Evolutionary conservation across 306 rosid genomes (phyloP), one percentile per base, ranked within the genome.

Genomic region (Pterocarpus santalinus): DNA sequence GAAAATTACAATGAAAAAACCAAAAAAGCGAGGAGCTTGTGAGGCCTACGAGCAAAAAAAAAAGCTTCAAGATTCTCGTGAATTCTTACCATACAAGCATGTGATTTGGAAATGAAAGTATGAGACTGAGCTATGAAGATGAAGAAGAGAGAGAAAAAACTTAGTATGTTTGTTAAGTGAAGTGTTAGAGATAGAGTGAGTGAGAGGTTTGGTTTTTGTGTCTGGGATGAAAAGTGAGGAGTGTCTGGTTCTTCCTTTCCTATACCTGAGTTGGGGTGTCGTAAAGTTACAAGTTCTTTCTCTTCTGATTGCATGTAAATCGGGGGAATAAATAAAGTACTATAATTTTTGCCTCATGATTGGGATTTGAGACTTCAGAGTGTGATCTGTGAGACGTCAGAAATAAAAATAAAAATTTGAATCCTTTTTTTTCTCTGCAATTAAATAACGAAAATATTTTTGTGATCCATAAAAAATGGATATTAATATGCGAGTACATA

Each of bases 301-400:
- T n/a, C 2, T 73, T 76, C 30, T 60, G 17, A 85, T 91, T 84
- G 94, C 92, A 88, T 92, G 89, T n/a, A 83, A 80, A 84, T 82
- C 65, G 64, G 86, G 90, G 51, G 70, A 83, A 51, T 32, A 3
- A 51, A 87, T n/a, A n/a, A n/a, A n/a, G n/a, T 12, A 87, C 84
- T 3, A 55, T n/a, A 8, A 14, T 7, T 7, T 35, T 6, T 5
- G 30, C 28, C 57, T 10, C 35, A 63, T 46, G 73, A 79, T 79
- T 84, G 80, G 57, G 74, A 74, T 72, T 63, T 41, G 55, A 34
- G 44, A 71, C 13, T 69, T 58, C 30, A 47, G 28, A 55, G n/a
- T n/a, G n/a, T n/a, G n/a, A n/a, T n/a, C n/a, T n/a, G n/a, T n/a
- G n/a, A n/a, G n/a, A n/a, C n/a, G n/a, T n/a, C n/a, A n/a, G n/a